Percentiles rank a stretch among this genome's conserved stretches.
Evolutionary conservation across 495 filamentous ascomycete species (phyloP).

Genomic region (Talaromyces proteolyticus): DNA sequence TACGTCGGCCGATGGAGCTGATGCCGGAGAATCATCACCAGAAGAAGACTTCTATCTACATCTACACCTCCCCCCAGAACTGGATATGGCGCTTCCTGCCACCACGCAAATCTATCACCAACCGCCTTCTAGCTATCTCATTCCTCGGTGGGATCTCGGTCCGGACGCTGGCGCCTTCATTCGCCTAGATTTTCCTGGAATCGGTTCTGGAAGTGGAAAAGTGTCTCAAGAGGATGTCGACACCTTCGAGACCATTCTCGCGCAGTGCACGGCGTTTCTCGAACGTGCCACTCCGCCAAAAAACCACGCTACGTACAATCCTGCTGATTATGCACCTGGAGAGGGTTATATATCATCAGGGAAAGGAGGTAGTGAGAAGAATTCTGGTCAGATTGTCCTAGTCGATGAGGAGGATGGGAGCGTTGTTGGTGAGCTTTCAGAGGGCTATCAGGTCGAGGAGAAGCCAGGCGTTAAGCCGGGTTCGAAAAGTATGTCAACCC

Average conservation of each 20-base stretch:
- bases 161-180: slow-evolving; percentile 86
- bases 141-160: slow-evolving; percentile 87
- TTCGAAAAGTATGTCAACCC: slow-evolving; percentile 65
- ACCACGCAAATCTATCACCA: slow-evolving; percentile 95
- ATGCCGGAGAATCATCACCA: no score
- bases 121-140: slow-evolving; percentile 81
- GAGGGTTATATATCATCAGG: slow-evolving; percentile 59
- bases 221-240: slow-evolving; percentile 88
- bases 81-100: slow-evolving; percentile 83
- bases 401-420: slow-evolving; percentile 93
- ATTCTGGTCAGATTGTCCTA: slow-evolving; percentile 78
- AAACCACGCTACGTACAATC: slow-evolving; percentile 60
- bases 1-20: slow-evolving; percentile 37
- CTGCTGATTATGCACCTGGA: slow-evolving; percentile 69
- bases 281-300: slow-evolving; percentile 65
- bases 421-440: slow-evolving; percentile 84
- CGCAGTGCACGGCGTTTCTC: slow-evolving; percentile 90
- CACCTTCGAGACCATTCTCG: slow-evolving; percentile 93
- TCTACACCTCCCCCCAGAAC: slow-evolving; percentile 85
- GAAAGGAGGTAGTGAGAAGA: slow-evolving; percentile 30
- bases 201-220: slow-evolving; percentile 55
- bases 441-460: slow-evolving; percentile 77
- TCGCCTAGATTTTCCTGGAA: slow-evolving; percentile 75
- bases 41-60: slow-evolving; percentile 96
- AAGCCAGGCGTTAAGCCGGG: slow-evolving; percentile 66